Conservation (phyloP, 1,284 basidiomycete species). For the Trichosporon sp. region DNA sequence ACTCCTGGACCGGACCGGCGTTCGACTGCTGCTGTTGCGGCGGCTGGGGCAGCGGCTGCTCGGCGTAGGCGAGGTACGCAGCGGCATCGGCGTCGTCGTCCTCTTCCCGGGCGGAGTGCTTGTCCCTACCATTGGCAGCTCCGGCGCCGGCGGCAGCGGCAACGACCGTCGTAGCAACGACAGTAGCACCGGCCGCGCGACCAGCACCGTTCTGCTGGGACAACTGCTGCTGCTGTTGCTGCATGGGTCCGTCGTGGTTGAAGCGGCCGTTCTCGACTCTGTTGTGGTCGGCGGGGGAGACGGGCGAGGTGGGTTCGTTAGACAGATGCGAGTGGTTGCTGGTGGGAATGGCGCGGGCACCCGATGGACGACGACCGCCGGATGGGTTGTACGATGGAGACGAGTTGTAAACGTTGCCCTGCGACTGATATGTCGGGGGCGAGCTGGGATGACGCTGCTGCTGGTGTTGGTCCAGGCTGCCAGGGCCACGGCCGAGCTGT, state of each 20-base stretch:
- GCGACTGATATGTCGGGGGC: not conserved
- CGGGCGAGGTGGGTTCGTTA: not conserved
- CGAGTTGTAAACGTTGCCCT: not conserved
- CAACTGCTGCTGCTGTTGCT: not conserved
- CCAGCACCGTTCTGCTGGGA: not conserved
- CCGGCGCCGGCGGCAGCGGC: not conserved
- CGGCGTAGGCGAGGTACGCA: constrained; percentile 38
- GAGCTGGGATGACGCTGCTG: not conserved
- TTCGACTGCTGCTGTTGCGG: not conserved
- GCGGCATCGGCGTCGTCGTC: constrained; percentile 35
- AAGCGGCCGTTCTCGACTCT: not conserved
- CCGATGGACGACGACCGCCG: constrained; percentile 7
- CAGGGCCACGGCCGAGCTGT: not conserved
- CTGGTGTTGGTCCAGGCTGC: not conserved
- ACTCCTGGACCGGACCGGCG: not conserved
- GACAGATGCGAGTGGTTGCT: constrained; percentile 4
- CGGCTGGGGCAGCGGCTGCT: constrained; percentile 21
- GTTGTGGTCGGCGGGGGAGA: not conserved
- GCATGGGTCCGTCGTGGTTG: not conserved
- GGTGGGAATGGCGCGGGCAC: constrained; percentile 5
- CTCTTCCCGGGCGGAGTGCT: not conserved
- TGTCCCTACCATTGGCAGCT: constrained; percentile 1
- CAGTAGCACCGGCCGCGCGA: not conserved
- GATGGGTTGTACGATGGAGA: not conserved
- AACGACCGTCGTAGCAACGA: not conserved